Percentiles rank a stretch among this genome's conserved stretches.
Evolutionary conservation across 176 grass and related monocot genomes (phyloP).

Genomic region (Ensete glaucum): DNA sequence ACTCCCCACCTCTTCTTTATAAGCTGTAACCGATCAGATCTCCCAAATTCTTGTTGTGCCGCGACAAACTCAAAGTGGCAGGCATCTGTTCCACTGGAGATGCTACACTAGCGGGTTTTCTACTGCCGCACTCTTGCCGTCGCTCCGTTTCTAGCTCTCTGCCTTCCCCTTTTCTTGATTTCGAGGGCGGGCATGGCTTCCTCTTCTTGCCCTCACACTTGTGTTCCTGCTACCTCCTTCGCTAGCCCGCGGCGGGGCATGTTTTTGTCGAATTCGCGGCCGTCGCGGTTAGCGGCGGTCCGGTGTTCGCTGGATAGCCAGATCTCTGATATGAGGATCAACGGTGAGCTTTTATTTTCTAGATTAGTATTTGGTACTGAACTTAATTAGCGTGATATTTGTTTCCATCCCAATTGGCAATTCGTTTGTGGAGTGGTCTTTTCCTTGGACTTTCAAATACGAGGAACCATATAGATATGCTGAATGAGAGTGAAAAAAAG

Average conservation of each 20-base stretch:
- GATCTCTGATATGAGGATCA: constrained; percentile 76
- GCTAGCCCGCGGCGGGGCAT: neutral
- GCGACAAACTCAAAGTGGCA: constrained; percentile 4
- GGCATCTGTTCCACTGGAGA: constrained; percentile 11
- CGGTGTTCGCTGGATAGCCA: constrained; percentile 75
- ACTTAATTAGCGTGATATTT: neutral
- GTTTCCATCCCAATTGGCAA: too few relatives aligned
- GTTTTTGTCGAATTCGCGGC: constrained; percentile 3
- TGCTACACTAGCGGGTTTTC: neutral
- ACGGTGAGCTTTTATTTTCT: constrained; percentile 41
- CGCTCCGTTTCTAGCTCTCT: neutral
- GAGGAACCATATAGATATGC: too few relatives aligned
- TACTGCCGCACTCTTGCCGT: too few relatives aligned
- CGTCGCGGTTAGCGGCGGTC: constrained; percentile 1
- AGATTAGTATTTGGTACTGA: neutral
- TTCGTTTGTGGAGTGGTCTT: too few relatives aligned
- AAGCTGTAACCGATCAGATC: too few relatives aligned
- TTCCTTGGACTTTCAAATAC: too few relatives aligned
- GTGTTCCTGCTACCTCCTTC: constrained; percentile 5
- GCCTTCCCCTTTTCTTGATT: neutral
- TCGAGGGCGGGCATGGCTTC: constrained; percentile 42
- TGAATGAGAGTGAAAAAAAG: too few relatives aligned
- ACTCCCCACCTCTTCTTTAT: neutral
- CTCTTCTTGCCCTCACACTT: constrained; percentile 38
- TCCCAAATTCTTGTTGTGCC: neutral